Evolutionary conservation across 441 rosid genomes (phyloP).

Genomic region (Theobroma grandiflorum): DNA sequence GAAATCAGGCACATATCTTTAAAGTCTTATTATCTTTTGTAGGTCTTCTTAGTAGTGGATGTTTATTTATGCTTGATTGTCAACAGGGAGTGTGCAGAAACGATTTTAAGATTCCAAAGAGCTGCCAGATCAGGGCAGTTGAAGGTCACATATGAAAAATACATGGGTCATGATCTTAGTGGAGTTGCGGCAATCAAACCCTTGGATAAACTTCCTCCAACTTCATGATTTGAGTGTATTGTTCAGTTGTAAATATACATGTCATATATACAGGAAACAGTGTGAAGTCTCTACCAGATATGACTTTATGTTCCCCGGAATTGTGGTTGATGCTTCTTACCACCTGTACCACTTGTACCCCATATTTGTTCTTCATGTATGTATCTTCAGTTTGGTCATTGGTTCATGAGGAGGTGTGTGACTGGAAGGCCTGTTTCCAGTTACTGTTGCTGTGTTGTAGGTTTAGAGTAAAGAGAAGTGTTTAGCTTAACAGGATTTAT

Average conservation of each 20-base stretch:
- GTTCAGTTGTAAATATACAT: constrained; percentile 21
- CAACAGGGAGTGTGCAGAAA: constrained; percentile 80
- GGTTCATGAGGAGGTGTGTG: not conserved
- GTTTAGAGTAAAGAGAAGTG: too few relatives aligned
- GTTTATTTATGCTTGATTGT: constrained; percentile 14
- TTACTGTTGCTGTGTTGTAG: not conserved
- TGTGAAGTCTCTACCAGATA: not conserved
- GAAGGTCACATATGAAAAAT: constrained; percentile 83
- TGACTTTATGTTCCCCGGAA: not conserved
- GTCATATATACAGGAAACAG: not conserved
- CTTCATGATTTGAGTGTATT: constrained; percentile 15
- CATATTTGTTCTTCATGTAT: not conserved
- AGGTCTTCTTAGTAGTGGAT: not conserved
- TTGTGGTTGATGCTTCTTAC: not conserved
- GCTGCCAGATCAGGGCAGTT: constrained; percentile 64
- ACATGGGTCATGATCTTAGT: constrained; percentile 53
- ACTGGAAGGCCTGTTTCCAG: not conserved
- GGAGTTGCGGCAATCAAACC: constrained; percentile 72
- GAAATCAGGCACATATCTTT: constrained; percentile 64
- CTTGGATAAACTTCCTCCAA: constrained; percentile 61
- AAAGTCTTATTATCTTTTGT: not conserved
- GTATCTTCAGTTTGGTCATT: not conserved
- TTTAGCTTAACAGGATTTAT: not conserved
- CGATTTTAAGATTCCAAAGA: constrained; percentile 76
- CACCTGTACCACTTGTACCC: not conserved